Conservation (phyloP, 2,329 filamentous ascomycete species). For the Parafenestella ontariensis region DNA sequence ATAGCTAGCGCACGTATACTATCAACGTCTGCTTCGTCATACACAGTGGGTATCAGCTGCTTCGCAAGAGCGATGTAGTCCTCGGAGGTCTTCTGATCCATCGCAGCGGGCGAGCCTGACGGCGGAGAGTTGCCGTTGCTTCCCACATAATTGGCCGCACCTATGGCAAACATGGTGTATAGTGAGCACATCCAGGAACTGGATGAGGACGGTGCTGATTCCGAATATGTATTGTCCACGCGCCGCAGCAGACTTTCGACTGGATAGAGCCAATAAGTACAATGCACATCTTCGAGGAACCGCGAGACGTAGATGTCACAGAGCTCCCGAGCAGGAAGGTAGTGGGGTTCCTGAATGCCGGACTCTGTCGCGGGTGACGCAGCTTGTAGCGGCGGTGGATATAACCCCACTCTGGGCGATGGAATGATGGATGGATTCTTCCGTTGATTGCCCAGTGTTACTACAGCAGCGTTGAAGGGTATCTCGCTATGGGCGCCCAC, state of each 20-base stretch:
- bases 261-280: constrained; percentile 47
- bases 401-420: constrained; percentile 37
- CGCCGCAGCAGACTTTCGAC: constrained; percentile 41
- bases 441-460: constrained; percentile 32
- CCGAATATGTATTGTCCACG: constrained; percentile 43
- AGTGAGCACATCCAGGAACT: constrained; percentile 49
- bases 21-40: constrained; percentile 48
- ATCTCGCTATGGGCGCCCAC: constrained; percentile 48
- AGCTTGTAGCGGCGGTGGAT: constrained; percentile 37
- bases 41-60: constrained; percentile 39
- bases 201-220: constrained; percentile 21
- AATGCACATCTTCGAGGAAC: constrained; percentile 47
- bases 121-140: constrained; percentile 31
- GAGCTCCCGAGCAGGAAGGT: constrained; percentile 39
- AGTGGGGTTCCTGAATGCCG: constrained; percentile 26
- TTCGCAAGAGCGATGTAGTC: constrained; percentile 46
- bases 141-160: constrained; percentile 32
- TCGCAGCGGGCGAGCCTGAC: constrained; percentile 22
- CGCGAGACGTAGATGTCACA: constrained; percentile 43
- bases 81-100: constrained; percentile 34
- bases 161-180: constrained; percentile 46
- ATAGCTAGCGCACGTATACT: constrained; percentile 47
- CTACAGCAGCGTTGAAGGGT: constrained; percentile 48
- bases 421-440: constrained; percentile 39
- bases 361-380: constrained; percentile 27